Conservation (phyloP, 148 eudicot genomes). For the Limonium bicolor region DNA sequence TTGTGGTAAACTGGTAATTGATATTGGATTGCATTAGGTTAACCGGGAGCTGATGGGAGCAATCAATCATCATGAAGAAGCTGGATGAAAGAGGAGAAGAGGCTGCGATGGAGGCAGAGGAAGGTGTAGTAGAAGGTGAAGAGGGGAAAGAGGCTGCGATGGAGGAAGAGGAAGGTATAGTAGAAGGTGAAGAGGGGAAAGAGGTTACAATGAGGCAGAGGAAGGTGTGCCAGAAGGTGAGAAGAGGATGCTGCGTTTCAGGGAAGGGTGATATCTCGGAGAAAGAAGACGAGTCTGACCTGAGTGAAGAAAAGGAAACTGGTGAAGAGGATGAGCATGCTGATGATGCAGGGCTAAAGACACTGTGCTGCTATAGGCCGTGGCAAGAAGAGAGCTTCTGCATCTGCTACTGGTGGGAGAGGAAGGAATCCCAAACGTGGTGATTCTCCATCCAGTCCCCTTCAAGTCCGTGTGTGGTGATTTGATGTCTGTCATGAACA, state of each 20-base stretch:
- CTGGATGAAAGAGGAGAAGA: constrained; percentile 31
- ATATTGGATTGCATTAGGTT: constrained; percentile 27
- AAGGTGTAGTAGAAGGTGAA: constrained; percentile 10
- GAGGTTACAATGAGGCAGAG: background rate
- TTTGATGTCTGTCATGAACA: too few relatives aligned
- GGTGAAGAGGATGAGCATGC: background rate
- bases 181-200: constrained; percentile 6
- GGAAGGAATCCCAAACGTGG: constrained; percentile 13
- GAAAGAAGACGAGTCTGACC: background rate
- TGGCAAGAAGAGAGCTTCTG: constrained; percentile 18
- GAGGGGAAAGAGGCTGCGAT: constrained; percentile 5
- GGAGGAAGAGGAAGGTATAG: constrained; percentile 12
- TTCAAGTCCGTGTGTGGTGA: constrained; percentile 23
- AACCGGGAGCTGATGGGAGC: constrained; percentile 52
- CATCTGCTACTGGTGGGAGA: constrained; percentile 8
- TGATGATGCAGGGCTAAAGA: background rate
- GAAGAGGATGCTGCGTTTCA: constrained; percentile 6
- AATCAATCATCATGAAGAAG: constrained; percentile 38
- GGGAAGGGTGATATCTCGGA: background rate
- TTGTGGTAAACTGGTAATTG: too few relatives aligned
- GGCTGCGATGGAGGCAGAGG: constrained; percentile 4
- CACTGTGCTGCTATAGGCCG: too few relatives aligned
- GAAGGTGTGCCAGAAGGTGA: constrained; percentile 5
- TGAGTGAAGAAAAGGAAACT: background rate
- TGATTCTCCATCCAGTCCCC: constrained; percentile 43